Percentiles rank a stretch among this genome's conserved stretches.
These are phyloP conservation scores for Rubia tinctorum DNA, from an alignment of 305 asterid genomes.

Conservation along the genomic window DNA sequence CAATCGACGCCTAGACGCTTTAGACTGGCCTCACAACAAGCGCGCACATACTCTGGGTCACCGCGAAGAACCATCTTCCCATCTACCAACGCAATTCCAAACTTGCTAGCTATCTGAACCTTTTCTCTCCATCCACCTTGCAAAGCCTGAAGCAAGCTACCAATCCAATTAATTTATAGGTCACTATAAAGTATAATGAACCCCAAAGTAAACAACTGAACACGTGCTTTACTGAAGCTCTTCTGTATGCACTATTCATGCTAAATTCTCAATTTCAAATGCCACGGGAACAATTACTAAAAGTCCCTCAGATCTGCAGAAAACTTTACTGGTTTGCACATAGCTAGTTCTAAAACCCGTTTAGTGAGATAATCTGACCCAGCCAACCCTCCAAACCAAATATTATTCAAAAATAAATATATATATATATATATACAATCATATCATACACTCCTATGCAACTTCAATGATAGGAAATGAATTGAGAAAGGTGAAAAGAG, in stretches of 20 bases:
- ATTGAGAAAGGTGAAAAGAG: not conserved
- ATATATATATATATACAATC: no score
- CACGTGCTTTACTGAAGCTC: not conserved
- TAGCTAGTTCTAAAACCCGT: no score
- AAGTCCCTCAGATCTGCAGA: no score
- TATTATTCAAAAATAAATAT: no score
- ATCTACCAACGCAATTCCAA: constrained; percentile 29
- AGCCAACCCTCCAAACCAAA: no score
- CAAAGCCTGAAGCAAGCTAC: constrained; percentile 40
- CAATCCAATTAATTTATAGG: not conserved
- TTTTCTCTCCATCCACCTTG: constrained; percentile 47
- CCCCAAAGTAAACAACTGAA: not conserved
- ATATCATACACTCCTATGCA: no score
- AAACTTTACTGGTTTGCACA: no score
- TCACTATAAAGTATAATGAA: not conserved
- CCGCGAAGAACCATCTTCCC: constrained; percentile 38
- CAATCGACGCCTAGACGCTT: constrained; percentile 51
- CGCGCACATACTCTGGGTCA: constrained; percentile 53
- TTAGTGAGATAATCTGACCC: no score
- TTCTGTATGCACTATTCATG: not conserved
- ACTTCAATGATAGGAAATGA: not conserved
- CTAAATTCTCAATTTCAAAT: not conserved
- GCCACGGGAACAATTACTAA: not conserved
- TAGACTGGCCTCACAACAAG: constrained; percentile 51
- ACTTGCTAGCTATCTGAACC: constrained; percentile 54